Conservation (phyloP, 495 filamentous ascomycete genomes). For the Rhypophila decipiens region DNA sequence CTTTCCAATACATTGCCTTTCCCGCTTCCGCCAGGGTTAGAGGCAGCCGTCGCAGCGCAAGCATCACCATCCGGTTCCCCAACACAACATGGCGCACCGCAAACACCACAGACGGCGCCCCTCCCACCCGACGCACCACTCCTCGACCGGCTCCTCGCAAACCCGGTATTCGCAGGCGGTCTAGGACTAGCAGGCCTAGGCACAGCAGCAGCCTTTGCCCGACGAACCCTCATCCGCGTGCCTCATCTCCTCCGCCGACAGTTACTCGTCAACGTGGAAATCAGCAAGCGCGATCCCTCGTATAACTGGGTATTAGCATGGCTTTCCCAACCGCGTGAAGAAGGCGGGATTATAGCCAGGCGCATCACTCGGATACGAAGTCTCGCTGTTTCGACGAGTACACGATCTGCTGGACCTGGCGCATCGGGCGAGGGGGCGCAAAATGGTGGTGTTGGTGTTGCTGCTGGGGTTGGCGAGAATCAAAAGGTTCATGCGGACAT, state of each 20-base stretch:
- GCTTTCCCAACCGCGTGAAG: conserved; percentile 75
- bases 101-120: conserved; percentile 1
- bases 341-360: conserved; percentile 36
- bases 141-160: conserved; percentile 48
- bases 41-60: too few species aligned
- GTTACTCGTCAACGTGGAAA: conserved; percentile 91
- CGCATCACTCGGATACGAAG: conserved; percentile 45
- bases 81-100: background rate
- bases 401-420: too few species aligned
- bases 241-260: conserved; percentile 69
- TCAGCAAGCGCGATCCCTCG: conserved; percentile 84
- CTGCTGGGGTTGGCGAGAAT: conserved; percentile 55
- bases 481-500: conserved; percentile 73
- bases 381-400: conserved; percentile 42
- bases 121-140: conserved; percentile 17
- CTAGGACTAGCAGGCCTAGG: conserved; percentile 85
- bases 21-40: background rate
- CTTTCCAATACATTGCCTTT: background rate
- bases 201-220: conserved; percentile 66
- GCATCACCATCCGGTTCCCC: background rate
- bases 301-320: conserved; percentile 93
- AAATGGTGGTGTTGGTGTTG: too few species aligned
- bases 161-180: conserved; percentile 54
- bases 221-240: conserved; percentile 62
- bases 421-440: too few species aligned